A percentile compares a stretch with the other conserved stretches of the same genome.
Conservation (phyloP, 2,329 filamentous ascomycete genomes). For the Cadophora malorum region DNA sequence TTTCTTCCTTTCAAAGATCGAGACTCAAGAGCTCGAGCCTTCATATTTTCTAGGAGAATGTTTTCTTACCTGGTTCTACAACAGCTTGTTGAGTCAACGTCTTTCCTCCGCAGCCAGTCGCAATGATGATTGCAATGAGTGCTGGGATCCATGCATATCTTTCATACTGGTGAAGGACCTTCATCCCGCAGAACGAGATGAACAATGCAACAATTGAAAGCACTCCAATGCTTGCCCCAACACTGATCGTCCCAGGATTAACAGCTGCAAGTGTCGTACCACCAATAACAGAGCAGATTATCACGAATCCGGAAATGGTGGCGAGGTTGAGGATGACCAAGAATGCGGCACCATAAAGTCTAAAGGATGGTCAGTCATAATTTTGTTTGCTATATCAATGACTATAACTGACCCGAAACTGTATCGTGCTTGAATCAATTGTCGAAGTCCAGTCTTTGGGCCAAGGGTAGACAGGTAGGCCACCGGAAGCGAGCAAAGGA, state of each 20-base stretch:
- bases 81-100: slow-evolving; percentile 55
- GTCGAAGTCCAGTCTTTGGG: slow-evolving; percentile 67
- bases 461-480: slow-evolving; percentile 65
- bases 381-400: slow-evolving; percentile 19
- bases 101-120: slow-evolving; percentile 59
- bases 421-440: slow-evolving; percentile 70
- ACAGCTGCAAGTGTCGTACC: slow-evolving; percentile 64
- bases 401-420: slow-evolving; percentile 55
- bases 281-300: slow-evolving; percentile 66
- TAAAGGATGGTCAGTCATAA: slow-evolving; percentile 31
- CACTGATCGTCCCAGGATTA: slow-evolving; percentile 54
- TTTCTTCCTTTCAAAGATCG: neutral
- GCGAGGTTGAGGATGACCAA: slow-evolving; percentile 67
- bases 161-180: slow-evolving; percentile 62
- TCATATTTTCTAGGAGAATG: neutral
- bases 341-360: slow-evolving; percentile 63
- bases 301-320: slow-evolving; percentile 67
- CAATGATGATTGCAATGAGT: slow-evolving; percentile 60
- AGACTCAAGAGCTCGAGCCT: neutral
- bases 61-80: slow-evolving; percentile 38
- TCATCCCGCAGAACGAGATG: slow-evolving; percentile 67
- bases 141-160: slow-evolving; percentile 63
- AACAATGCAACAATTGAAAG: slow-evolving; percentile 62
- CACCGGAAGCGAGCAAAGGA: slow-evolving; percentile 59
- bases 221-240: slow-evolving; percentile 65